These are phyloP conservation scores for Citropsis articulata DNA, from an alignment of 345 rosid genomes.

Conservation along the genomic window DNA sequence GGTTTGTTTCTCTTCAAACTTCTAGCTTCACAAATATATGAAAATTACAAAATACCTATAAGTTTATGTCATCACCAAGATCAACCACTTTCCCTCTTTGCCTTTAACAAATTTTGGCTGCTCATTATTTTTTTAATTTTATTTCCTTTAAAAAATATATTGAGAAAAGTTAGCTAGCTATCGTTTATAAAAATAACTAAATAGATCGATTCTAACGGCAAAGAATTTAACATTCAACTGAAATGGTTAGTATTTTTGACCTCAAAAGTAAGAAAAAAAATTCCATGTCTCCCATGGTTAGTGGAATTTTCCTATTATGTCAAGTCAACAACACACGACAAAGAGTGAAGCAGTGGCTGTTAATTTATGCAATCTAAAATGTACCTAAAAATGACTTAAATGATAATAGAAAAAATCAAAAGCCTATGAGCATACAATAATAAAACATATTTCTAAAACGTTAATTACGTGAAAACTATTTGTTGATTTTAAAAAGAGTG, in stretches of 20 bases:
- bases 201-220: background rate
- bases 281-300: slow-evolving; percentile 1
- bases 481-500: too few species aligned
- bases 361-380: slow-evolving; percentile 4
- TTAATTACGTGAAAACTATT: too few species aligned
- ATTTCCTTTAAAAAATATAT: too few species aligned
- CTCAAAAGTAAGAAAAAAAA: slow-evolving; percentile 23
- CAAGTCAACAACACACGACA: slow-evolving; percentile 41
- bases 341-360: background rate
- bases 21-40: slow-evolving; percentile 7
- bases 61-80: background rate
- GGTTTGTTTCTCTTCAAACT: slow-evolving; percentile 17
- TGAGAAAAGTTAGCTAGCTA: background rate
- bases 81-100: slow-evolving; percentile 26
- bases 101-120: background rate
- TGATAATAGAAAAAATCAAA: too few species aligned
- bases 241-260: slow-evolving; percentile 4
- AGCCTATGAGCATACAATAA: slow-evolving; percentile 30
- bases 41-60: slow-evolving; percentile 20
- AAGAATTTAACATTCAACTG: slow-evolving; percentile 2
- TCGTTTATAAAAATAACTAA: background rate
- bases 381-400: background rate
- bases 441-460: slow-evolving; percentile 6
- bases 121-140: background rate
- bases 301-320: slow-evolving; percentile 27